Evolutionary conservation across 139 green algal genomes (phyloP), one percentile per base, ranked within the genome.

Genomic region (Prasinococcaceae sp.): DNA sequence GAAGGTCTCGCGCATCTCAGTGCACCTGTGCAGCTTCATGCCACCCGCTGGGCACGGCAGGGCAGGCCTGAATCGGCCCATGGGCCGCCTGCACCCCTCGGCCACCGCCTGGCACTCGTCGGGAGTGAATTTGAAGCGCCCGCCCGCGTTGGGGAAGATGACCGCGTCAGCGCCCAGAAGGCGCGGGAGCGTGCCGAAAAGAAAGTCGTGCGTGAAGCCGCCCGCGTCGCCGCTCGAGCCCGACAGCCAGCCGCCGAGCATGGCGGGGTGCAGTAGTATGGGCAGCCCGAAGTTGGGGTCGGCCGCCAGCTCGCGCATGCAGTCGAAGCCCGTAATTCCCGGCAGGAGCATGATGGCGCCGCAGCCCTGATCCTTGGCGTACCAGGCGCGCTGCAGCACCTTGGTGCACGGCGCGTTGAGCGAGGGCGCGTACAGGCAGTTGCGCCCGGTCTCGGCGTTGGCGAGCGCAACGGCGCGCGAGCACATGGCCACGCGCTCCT

Each of bases 121-220:
- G 23, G 50, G 23, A 12, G 39, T 58, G 39, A 68, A 61, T 22
- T 41, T 44, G 38, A 68, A 68, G 4, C 60, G 32, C 16, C 60
- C 51, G 16, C 60, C 60, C 17, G 47, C 52, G 52, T 52, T 59
- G 1, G 51, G 60, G 38, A 68, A 68, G 47, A 68, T 68, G 22
- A 43, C 58, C 23, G 51, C 51, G 29, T 68, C 60, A 3, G 40
- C 42, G 23, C 60, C 60, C 17, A 22, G 23, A 1, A 68, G 30
- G 3, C 53, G 60, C 19, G 52, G 52, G 1, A 68, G 22, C 27
- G 26, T 41, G 12, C 19, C 47, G 2, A 53, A 8, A 10, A 49
- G 30, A 1, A 68, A 42, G 20, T 49, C 30, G 26, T 61, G 53
- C 26, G 51, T 39, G 38, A 68, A 68, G 14, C 58, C 58, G 46